Base-by-base conservation (phyloP, 116 monocot species). In the Zostera marina region DNA sequence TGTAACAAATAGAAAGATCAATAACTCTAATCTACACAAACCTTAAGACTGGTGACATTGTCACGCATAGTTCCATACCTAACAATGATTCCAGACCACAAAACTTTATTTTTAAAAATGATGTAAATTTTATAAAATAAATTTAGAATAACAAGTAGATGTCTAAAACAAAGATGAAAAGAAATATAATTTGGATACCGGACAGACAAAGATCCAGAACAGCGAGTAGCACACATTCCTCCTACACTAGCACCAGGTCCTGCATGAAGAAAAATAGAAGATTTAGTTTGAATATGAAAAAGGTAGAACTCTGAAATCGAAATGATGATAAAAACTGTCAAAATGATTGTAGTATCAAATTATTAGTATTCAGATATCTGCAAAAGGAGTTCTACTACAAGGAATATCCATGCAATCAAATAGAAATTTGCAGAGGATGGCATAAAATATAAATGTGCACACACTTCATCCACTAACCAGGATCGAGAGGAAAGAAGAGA, bases 21-120 rank as follows among this genome's bases (percentile, higher is more conserved):
- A 14, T 38, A 7, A 39, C 0, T 22, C 2, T 11, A 7, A 1
- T 9, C 26, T 20, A 43, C 1, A 59, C 59, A 44, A 62, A 98
- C 98, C 83, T 87, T 68, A 63, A 90, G 76, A 65, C 66, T 87
- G 42, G 91, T 99, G 63, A 99, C 87, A 77, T 99, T 99, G 53
- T 98, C 98, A 14, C 87, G 70, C 98, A 90, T 90, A 40, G 98
- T 98, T 75, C 98, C 98, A 73, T 98, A 98, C 87, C 98, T 98
- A 74, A 86, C 73, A 75, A 54, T 67, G 57, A 78, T 53, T 72
- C 64, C 53, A 64, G 76, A 68, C 72, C 46, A 70, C 60, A 43
- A 73, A 69, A 56, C 19, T 39, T 17, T 55, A 61, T 38, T 54
- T 65, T 42, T 4, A 40, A 51, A 6, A n/a, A 0, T 53, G 49